Base-by-base conservation (phyloP, 768 basidiomycete genomes). In the Termitomyces sp. region DNA sequence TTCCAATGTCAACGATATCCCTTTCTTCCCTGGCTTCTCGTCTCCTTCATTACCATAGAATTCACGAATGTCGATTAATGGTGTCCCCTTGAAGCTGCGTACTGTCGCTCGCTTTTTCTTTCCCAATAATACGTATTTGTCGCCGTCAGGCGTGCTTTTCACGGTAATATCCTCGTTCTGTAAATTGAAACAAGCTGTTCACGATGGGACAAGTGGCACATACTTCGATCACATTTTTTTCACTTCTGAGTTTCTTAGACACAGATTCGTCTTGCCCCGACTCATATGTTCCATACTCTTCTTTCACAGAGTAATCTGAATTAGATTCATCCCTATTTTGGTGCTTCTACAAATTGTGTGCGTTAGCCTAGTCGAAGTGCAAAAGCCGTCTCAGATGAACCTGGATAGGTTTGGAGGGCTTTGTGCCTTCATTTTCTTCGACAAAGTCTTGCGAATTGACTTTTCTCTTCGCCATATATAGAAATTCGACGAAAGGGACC, bases 1-100 rank as follows among this genome's bases (percentile, higher is more conserved):
- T 20, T 91, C 89, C 3, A 72, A 48, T 14, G 73, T 68, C 28
- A 93, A 74, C 0, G 86, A 79, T 52, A 92, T 88, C 9, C 90
- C 91, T 64, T 92, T 93, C 70, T 90, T 92, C 0, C 89, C 88
- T 0, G 91, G 90, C 60, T 87, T 90, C 61, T 81, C 77, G 5
- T 85, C 83, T 1, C 79, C 71, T 7, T 71, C 74, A 43, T 65
- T 72, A 22, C 71, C 67, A 53, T 88, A 93, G 63, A 79, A 92
- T 67, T 92, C 88, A 41, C 90, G 82, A 54, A 92, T 89, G 64
- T 92, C 88, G 26, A 92, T 67, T 44, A 83, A 72, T 3, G 78
- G 65, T 1, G 70, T 74, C 8, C 85, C 87, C 77, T 79, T 76
- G 70, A 75, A 77, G 40, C 60, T 61, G 36, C 71, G 62, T 47